phyloP scores from a whole-genome alignment of 495 filamentous ascomycete genomes.

The Penicillium maclennaniae region DNA sequence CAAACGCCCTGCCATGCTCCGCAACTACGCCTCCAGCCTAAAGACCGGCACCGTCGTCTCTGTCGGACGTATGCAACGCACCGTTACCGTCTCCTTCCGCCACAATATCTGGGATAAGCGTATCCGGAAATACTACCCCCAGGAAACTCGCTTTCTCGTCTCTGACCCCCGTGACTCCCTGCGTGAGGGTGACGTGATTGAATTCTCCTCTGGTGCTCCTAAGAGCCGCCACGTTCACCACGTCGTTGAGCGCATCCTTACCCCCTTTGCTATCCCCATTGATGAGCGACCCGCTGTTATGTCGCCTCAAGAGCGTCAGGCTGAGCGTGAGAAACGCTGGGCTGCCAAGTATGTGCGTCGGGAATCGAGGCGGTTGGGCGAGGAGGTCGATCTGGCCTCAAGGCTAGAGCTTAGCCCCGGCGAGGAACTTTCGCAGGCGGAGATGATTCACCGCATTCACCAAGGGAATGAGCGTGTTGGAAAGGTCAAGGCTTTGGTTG shows the following conservation, averaged over 20 bases:
- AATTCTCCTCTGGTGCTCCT: conserved; percentile 64
- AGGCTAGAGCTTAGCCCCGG: conserved; percentile 1
- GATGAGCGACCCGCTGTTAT: conserved; percentile 60
- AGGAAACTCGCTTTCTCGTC: conserved; percentile 52
- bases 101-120: conserved; percentile 36
- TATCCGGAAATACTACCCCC: conserved; percentile 41
- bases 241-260: conserved; percentile 73
- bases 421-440: conserved; percentile 13
- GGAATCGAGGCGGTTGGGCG: conserved; percentile 30
- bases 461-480: conserved; percentile 21
- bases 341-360: conserved; percentile 48
- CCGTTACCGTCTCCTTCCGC: conserved; percentile 37
- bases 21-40: conserved; percentile 36
- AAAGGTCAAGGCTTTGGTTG: conserved; percentile 25
- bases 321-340: conserved; percentile 43
- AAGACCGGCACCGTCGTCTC: conserved; percentile 45
- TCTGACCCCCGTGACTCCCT: conserved; percentile 73
- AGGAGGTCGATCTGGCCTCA: conserved; percentile 17
- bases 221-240: conserved; percentile 64
- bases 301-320: conserved; percentile 57
- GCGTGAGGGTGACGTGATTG: conserved; percentile 73
- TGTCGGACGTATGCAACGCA: conserved; percentile 45
- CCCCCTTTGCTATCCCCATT: conserved; percentile 63
- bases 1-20: conserved; percentile 29
- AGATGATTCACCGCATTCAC: conserved; percentile 23